Evolutionary conservation across 2,329 filamentous ascomycete genomes (phyloP).

Genomic region (Cladophialophora psammophila): DNA sequence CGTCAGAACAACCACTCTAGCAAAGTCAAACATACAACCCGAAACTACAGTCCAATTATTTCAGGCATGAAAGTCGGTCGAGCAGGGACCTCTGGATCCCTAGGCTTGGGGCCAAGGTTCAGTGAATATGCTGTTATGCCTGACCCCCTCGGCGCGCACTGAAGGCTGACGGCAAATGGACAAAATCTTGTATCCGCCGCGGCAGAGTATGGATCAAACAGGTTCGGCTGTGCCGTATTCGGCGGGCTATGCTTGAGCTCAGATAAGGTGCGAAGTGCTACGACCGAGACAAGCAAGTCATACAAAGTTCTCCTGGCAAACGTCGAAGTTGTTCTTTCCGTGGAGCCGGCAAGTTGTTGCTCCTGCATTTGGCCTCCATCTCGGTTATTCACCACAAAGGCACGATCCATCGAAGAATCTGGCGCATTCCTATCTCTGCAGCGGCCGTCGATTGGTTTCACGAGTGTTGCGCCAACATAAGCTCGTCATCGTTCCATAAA

Average conservation of each 20-base stretch:
- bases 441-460: background rate
- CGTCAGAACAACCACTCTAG: constrained; percentile 13
- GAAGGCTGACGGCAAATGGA: constrained; percentile 3
- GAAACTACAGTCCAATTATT: constrained; percentile 14
- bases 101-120: constrained; percentile 18
- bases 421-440: background rate
- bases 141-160: background rate
- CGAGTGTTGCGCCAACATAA: background rate
- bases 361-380: background rate
- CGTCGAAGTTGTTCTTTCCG: background rate
- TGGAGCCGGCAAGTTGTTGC: background rate
- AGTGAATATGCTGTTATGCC: constrained; percentile 17
- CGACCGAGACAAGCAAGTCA: background rate
- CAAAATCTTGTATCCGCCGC: background rate
- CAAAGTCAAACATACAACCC: constrained; percentile 12
- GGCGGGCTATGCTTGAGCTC: constrained; percentile 3
- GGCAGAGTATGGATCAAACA: constrained; percentile 10
- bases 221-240: background rate
- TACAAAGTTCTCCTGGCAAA: background rate
- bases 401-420: no score
- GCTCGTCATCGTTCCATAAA: background rate
- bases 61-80: constrained; percentile 21
- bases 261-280: background rate
- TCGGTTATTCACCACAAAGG: background rate
- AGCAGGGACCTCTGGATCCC: constrained; percentile 16